Conservation (phyloP, 192 early-diverging fungal species). For the Mortierella claussenii region DNA sequence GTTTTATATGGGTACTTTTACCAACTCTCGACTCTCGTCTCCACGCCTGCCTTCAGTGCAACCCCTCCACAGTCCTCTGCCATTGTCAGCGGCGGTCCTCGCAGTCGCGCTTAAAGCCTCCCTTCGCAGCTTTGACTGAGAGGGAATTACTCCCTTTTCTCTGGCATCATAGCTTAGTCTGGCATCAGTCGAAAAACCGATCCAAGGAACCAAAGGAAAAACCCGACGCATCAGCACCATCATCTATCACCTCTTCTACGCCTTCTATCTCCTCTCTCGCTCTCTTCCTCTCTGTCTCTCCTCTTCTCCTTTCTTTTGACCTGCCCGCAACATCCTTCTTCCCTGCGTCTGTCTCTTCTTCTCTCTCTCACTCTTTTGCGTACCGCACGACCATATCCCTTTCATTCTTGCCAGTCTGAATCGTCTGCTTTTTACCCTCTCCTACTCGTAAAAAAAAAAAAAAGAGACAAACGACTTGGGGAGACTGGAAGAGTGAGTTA, state of each 20-base stretch:
- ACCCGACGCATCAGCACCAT: background rate
- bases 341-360: background rate
- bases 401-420: background rate
- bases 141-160: background rate
- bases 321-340: no score
- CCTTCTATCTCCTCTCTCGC: background rate
- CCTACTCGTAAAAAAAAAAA: background rate
- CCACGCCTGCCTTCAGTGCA: conserved; percentile 10
- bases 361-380: background rate
- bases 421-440: background rate
- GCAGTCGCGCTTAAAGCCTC: background rate
- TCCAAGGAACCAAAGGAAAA: background rate
- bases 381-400: background rate
- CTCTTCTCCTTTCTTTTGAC: background rate
- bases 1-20: conserved; percentile 28
- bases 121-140: conserved; percentile 3
- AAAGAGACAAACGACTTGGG: no score
- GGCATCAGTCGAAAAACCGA: background rate
- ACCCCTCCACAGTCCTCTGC: background rate
- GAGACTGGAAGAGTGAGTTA: no score
- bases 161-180: background rate
- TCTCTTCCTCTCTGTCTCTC: background rate
- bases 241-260: background rate
- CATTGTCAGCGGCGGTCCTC: conserved; percentile 8
- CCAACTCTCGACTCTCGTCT: background rate